Evolutionary conservation across 1,284 basidiomycete genomes (phyloP).

Genomic region (Microstroma glucosiphilum): DNA sequence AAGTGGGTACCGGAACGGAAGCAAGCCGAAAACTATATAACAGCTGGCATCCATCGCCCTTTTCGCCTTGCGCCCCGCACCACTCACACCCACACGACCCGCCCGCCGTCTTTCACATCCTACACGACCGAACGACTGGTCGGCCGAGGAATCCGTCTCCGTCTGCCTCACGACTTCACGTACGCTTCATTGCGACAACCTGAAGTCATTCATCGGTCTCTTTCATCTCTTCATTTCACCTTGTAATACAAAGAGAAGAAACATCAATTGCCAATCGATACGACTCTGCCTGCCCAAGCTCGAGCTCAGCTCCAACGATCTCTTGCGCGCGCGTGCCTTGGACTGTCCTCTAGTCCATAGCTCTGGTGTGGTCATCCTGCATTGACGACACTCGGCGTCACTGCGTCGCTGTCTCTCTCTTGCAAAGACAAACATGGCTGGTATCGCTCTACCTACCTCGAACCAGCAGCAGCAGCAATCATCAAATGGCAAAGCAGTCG

Average conservation of each 20-base stretch:
- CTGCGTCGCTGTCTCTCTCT: background rate
- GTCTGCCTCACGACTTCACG: background rate
- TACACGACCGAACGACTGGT: too few relatives aligned
- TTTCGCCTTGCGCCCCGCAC: too few relatives aligned
- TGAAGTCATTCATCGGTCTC: slow-evolving; percentile 1
- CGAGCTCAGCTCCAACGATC: background rate
- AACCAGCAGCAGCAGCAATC: slow-evolving; percentile 4
- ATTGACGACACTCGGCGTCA: background rate
- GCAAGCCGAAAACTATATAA: too few relatives aligned
- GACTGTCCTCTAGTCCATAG: too few relatives aligned
- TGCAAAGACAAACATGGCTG: background rate
- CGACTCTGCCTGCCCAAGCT: background rate
- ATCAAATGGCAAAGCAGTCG: background rate
- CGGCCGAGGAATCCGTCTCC: too few relatives aligned
- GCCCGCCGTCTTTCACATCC: too few relatives aligned
- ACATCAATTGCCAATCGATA: background rate
- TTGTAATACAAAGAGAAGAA: background rate
- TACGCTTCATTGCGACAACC: slow-evolving; percentile 1
- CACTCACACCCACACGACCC: too few relatives aligned
- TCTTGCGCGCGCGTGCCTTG: background rate
- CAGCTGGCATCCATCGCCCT: too few relatives aligned
- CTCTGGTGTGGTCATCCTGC: too few relatives aligned
- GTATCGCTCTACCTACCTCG: background rate
- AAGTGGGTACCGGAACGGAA: too few relatives aligned
- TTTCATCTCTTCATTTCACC: too few relatives aligned